Percentiles rank a stretch among this genome's conserved stretches.
Evolutionary conservation across 371 early-diverging fungal species (phyloP).

Genomic region (Smittium culicis): DNA sequence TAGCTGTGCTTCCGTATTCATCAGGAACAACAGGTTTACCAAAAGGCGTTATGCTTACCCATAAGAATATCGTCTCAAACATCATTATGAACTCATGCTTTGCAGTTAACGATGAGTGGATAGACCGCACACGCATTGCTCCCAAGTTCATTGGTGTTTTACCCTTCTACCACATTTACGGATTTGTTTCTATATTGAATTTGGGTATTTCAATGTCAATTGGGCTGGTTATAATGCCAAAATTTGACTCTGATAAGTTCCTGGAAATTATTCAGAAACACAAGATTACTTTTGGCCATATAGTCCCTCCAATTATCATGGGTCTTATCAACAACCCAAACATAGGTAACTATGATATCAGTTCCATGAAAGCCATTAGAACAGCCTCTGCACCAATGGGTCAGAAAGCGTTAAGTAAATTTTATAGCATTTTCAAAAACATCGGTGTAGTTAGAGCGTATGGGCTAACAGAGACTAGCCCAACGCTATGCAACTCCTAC

Average conservation of each 20-base stretch:
- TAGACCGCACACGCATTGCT: too few species aligned
- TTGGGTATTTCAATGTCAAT: conserved; percentile 9
- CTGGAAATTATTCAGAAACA: conserved; percentile 51
- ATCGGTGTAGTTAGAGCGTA: conserved; percentile 34
- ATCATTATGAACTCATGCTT: conserved; percentile 21
- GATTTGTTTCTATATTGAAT: conserved; percentile 27
- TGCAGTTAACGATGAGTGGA: conserved; percentile 1
- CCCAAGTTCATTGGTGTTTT: conserved; percentile 18
- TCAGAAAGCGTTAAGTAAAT: conserved; percentile 30
- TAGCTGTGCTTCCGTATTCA: conserved; percentile 71
- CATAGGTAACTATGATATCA: conserved; percentile 51
- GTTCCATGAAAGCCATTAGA: conserved; percentile 40
- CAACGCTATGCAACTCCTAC: conserved; percentile 29
- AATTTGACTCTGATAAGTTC: conserved; percentile 43
- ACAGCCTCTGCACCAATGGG: conserved; percentile 77
- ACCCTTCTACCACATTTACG: conserved; percentile 67
- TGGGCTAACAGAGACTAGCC: conserved; percentile 58
- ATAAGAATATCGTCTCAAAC: conserved; percentile 40
- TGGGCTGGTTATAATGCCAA: conserved; percentile 37
- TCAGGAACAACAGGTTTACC: conserved; percentile 64
- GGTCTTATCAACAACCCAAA: conserved; percentile 50
- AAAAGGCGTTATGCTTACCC: conserved; percentile 49
- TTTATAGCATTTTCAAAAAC: conserved; percentile 11
- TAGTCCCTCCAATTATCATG: conserved; percentile 73
- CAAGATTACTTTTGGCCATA: conserved; percentile 44